A percentile compares a stretch with the other conserved stretches of the same genome.
phyloP scores from a whole-genome alignment of 2,329 filamentous ascomycete species.

The Colletotrichum paranaense region DNA sequence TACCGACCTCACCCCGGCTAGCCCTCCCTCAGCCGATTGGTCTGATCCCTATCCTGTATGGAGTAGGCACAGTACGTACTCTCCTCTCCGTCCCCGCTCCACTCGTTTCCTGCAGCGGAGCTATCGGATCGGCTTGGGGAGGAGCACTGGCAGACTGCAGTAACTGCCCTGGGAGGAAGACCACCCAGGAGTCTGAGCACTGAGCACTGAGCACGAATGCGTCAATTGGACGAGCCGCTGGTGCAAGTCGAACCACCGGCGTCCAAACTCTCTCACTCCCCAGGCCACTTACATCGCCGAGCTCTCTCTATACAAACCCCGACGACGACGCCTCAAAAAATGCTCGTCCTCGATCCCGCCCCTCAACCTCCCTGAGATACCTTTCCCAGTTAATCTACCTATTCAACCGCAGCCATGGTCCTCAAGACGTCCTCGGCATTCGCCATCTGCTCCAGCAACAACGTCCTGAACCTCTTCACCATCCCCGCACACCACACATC shows the following conservation, averaged over 20 bases:
- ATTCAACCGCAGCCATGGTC: conserved; percentile 9
- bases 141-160: not conserved
- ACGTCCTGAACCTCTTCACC: conserved; percentile 33
- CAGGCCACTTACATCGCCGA: not conserved
- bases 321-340: not conserved
- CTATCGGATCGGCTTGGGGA: conserved; percentile 23
- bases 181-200: not conserved
- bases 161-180: not conserved
- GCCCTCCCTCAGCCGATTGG: conserved; percentile 9
- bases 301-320: not conserved
- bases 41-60: not conserved
- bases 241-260: conserved; percentile 12
- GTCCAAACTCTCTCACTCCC: not conserved
- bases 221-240: not conserved
- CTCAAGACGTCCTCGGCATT: conserved; percentile 23
- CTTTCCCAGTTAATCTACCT: too few species aligned
- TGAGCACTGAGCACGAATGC: conserved; percentile 24
- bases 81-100: not conserved
- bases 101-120: conserved; percentile 26
- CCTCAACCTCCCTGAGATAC: conserved; percentile 22
- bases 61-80: too few species aligned
- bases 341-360: conserved; percentile 6
- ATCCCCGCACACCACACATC: conserved; percentile 33
- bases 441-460: conserved; percentile 28
- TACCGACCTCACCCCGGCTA: conserved; percentile 6